These are phyloP conservation scores for Umbelopsis sp. DNA, from an alignment of 192 early-diverging fungal genomes.

Conservation along the genomic window DNA sequence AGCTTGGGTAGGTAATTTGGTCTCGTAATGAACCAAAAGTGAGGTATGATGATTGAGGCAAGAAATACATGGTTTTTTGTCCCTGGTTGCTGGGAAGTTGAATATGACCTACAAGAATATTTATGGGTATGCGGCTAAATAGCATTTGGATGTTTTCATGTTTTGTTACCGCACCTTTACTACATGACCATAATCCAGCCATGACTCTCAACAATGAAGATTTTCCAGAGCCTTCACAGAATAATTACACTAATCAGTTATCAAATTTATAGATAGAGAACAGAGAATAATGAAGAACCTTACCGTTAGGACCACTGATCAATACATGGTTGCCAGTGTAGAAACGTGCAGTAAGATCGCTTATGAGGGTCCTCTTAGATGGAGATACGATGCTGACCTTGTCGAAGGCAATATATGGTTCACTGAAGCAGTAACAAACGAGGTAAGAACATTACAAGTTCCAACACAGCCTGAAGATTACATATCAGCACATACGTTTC, in stretches of 20 bases:
- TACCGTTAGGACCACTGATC: conserved; percentile 78
- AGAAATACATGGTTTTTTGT: conserved; percentile 56
- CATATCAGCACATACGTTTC: conserved; percentile 5
- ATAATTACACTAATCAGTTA: neutral
- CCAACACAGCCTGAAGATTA: neutral
- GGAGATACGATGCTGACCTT: conserved; percentile 37
- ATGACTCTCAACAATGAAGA: conserved; percentile 77
- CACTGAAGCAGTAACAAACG: neutral
- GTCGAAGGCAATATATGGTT: conserved; percentile 35
- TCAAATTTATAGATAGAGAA: neutral
- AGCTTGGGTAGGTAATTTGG: conserved; percentile 64
- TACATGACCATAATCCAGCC: conserved; percentile 72
- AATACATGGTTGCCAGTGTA: conserved; percentile 59
- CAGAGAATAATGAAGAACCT: neutral
- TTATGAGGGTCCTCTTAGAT: conserved; percentile 35
- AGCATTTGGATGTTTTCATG: too few relatives aligned
- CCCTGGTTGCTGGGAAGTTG: conserved; percentile 22
- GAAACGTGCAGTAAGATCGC: conserved; percentile 51
- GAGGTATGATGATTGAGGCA: conserved; percentile 72
- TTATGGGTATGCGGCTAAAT: neutral
- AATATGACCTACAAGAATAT: conserved; percentile 13
- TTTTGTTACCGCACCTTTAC: conserved; percentile 47
- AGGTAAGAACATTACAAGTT: too few relatives aligned
- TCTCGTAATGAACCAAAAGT: conserved; percentile 62
- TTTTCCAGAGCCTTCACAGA: conserved; percentile 65